A percentile compares a stretch with the other conserved stretches of the same genome.
These are phyloP conservation scores for Viola pubescens DNA, from an alignment of 441 rosid species.

Conservation along the genomic window DNA sequence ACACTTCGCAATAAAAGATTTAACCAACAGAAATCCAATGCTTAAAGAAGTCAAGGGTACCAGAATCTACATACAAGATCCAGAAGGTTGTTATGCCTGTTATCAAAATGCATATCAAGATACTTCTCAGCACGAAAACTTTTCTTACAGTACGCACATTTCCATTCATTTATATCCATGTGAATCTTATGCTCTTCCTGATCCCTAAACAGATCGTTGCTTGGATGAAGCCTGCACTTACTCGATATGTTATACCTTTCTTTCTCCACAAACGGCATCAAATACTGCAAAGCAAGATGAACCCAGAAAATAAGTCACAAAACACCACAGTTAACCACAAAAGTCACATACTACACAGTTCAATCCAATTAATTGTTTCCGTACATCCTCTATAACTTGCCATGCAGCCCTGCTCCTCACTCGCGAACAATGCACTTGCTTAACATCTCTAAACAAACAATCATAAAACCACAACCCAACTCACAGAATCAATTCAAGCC, in stretches of 20 bases:
- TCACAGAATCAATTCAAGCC: not conserved
- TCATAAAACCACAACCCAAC: not conserved
- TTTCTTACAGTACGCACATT: conserved; percentile 90
- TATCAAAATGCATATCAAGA: conserved; percentile 80
- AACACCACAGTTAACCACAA: not conserved
- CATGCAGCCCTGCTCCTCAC: conserved; percentile 87
- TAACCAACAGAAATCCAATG: not conserved
- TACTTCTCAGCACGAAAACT: conserved; percentile 75
- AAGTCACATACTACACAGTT: not conserved
- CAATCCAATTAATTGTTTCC: not conserved
- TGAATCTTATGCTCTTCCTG: conserved; percentile 88
- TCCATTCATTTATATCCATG: conserved; percentile 73
- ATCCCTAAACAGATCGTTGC: conserved; percentile 74
- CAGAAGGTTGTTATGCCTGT: conserved; percentile 69
- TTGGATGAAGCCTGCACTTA: conserved; percentile 76
- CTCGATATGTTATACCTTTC: conserved; percentile 53
- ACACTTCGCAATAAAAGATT: not conserved
- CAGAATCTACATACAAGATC: conserved; percentile 57
- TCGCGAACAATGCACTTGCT: conserved; percentile 74
- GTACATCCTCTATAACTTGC: conserved; percentile 72
- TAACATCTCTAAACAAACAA: not conserved
- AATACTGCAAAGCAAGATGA: conserved; percentile 41
- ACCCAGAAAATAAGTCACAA: not conserved
- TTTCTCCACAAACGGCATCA: conserved; percentile 83
- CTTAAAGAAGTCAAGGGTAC: conserved; percentile 17